Evolutionary conservation across 371 early-diverging fungal species (phyloP).

Genomic region (Mortierella sp.): DNA sequence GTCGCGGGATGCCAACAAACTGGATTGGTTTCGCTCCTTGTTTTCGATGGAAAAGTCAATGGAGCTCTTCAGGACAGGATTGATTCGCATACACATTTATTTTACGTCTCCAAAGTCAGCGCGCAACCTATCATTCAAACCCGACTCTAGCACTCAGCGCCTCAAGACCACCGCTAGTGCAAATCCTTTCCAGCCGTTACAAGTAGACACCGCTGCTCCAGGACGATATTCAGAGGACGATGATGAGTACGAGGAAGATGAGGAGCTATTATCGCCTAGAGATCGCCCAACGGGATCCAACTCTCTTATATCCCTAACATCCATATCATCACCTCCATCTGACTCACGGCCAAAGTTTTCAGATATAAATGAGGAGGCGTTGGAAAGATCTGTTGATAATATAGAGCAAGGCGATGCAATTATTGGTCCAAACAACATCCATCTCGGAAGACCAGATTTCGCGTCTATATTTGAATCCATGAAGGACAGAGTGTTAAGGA

Average conservation of each 20-base stretch:
- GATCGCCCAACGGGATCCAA: constrained; percentile 20
- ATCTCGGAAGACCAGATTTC: constrained; percentile 70
- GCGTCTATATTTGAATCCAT: constrained; percentile 60
- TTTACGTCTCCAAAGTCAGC: constrained; percentile 29
- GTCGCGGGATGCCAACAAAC: constrained; percentile 45
- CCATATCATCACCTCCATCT: constrained; percentile 22
- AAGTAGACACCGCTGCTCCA: neutral
- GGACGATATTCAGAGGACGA: constrained; percentile 49
- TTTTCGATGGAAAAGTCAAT: constrained; percentile 56
- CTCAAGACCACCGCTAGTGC: neutral
- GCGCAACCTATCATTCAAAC: neutral
- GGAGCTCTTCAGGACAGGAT: constrained; percentile 53
- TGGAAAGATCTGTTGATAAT: constrained; percentile 58
- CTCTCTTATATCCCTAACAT: constrained; percentile 32
- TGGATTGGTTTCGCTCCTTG: constrained; percentile 55
- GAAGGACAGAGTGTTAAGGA: constrained; percentile 38
- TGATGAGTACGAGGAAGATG: constrained; percentile 41
- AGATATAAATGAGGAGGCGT: constrained; percentile 25
- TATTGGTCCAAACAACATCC: constrained; percentile 63
- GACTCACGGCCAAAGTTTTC: neutral
- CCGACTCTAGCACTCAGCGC: constrained; percentile 6
- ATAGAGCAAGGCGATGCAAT: constrained; percentile 65
- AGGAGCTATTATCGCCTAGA: constrained; percentile 43
- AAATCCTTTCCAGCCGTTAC: neutral
- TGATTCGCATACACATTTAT: constrained; percentile 57